These are phyloP conservation scores for Atkinsonella texensis DNA, from an alignment of 2,329 filamentous ascomycete species.

Conservation along the genomic window DNA sequence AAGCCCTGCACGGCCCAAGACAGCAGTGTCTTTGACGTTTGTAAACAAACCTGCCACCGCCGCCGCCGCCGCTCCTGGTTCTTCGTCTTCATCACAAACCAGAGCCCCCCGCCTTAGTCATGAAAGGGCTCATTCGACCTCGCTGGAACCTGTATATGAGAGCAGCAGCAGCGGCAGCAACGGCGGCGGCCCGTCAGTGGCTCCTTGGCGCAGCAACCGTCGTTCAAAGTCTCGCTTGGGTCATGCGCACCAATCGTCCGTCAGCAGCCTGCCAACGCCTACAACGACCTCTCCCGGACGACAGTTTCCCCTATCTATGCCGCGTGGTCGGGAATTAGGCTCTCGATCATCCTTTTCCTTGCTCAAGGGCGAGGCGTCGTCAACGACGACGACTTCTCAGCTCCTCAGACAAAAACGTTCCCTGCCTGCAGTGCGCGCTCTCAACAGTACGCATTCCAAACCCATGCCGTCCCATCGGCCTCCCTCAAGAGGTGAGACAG, in stretches of 20 bases:
- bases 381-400: slow-evolving; percentile 56
- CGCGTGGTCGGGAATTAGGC: slow-evolving; percentile 47
- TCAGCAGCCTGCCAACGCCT: slow-evolving; percentile 50
- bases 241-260: slow-evolving; percentile 58
- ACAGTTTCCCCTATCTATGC: slow-evolving; percentile 44
- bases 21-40: slow-evolving; percentile 80
- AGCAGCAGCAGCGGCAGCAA: slow-evolving; percentile 24
- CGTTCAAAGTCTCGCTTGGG: slow-evolving; percentile 56
- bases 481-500: slow-evolving; percentile 43
- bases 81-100: slow-evolving; percentile 31
- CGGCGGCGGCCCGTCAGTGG: slow-evolving; percentile 64
- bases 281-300: slow-evolving; percentile 43
- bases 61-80: not conserved
- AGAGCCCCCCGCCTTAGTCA: slow-evolving; percentile 70
- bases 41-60: slow-evolving; percentile 55
- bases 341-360: slow-evolving; percentile 41
- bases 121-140: slow-evolving; percentile 55
- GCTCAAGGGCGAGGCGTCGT: slow-evolving; percentile 48
- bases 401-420: slow-evolving; percentile 54
- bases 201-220: slow-evolving; percentile 38
- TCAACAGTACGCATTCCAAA: slow-evolving; percentile 41
- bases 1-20: slow-evolving; percentile 60
- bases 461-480: slow-evolving; percentile 41
- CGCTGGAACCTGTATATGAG: slow-evolving; percentile 87
- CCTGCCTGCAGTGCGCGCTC: slow-evolving; percentile 44